Base-by-base conservation (phyloP, 495 filamentous ascomycete genomes). In the Immersiella caudata region DNA sequence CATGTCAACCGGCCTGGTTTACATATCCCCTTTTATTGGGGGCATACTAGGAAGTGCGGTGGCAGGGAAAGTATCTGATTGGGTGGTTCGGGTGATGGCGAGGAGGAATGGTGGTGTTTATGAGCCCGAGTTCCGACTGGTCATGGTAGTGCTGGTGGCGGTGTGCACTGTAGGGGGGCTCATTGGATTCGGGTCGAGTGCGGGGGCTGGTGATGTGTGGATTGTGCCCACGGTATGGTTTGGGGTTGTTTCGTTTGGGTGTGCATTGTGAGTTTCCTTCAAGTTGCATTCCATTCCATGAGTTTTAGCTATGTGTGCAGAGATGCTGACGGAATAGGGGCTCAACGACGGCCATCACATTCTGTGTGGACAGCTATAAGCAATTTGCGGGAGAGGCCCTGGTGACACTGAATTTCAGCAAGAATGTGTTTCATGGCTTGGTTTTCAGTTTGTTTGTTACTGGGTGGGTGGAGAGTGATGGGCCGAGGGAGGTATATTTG, bases 171-270 rank as follows among this genome's bases (percentile, higher is more conserved):
- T 88, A 6, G 89, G 94, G 29, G 95, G 94, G 2, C 82, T 97
- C 49, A 95, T 97, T 85, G 94, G 92, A 11, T 97, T 94, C 73
- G 94, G 94, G 2, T 97, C 94, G 94, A 92, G 88, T 27, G 93
- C 92, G 0, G 76, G 90, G 60, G 81, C 86, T 25, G 81, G 83
- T 18, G 85, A 96, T 75, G 79, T 84, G 20, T 96, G 93, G 91
- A 95, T 96, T 64, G 92, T 97, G 27, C 95, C 95, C 1, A 97
- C 94, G 0, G 75, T 96, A 0, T 97, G 97, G 81, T 97, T 97
- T 70, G 94, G 93, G 1, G 74, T 96, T 54, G 90, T 97, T 65
- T 95, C 92, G 18, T 99, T 99, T 75, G 95, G 95, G 2, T 97
- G 95, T 75, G 90, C 91, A 51, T 84, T 97, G 12, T 46, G 40